Conservation (phyloP, 1,284 basidiomycete genomes). For the Naganishia albida region DNA sequence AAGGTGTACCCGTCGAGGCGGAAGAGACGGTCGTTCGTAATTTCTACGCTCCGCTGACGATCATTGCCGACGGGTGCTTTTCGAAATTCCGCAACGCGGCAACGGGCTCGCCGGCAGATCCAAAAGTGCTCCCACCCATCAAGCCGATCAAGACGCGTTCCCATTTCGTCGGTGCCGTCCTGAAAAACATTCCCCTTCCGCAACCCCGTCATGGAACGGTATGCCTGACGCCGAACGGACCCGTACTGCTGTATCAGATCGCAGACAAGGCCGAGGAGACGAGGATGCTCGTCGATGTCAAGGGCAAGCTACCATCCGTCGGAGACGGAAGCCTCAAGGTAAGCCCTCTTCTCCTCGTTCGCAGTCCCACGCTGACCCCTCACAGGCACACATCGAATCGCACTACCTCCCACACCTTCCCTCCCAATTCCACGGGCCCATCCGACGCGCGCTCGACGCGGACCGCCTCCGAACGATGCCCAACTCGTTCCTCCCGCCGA, state of each 20-base stretch:
- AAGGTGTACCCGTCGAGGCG: not conserved
- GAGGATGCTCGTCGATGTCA: conserved; percentile 89
- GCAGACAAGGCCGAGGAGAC: conserved; percentile 66
- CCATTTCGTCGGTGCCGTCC: conserved; percentile 78
- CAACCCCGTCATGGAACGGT: conserved; percentile 86
- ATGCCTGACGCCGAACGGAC: conserved; percentile 70
- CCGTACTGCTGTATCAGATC: conserved; percentile 88
- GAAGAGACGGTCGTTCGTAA: conserved; percentile 40
- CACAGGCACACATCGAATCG: conserved; percentile 67
- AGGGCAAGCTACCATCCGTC: conserved; percentile 78
- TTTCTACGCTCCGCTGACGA: conserved; percentile 71
- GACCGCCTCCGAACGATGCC: conserved; percentile 89
- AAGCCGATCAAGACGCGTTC: conserved; percentile 63
- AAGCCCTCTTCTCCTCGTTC: conserved; percentile 38
- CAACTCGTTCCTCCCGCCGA: conserved; percentile 87
- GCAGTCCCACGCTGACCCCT: conserved; percentile 5
- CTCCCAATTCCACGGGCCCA: conserved; percentile 63
- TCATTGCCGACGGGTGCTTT: conserved; percentile 94
- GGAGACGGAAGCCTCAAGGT: conserved; percentile 64
- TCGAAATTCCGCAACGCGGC: conserved; percentile 68
- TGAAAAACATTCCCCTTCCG: conserved; percentile 74
- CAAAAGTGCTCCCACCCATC: conserved; percentile 54
- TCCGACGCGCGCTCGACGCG: conserved; percentile 65
- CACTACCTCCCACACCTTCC: conserved; percentile 81
- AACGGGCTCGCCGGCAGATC: conserved; percentile 3